Evolutionary conservation across 148 eudicot species (phyloP), one percentile per base, ranked within the genome.

Genomic region (Dysphania ambrosioides): DNA sequence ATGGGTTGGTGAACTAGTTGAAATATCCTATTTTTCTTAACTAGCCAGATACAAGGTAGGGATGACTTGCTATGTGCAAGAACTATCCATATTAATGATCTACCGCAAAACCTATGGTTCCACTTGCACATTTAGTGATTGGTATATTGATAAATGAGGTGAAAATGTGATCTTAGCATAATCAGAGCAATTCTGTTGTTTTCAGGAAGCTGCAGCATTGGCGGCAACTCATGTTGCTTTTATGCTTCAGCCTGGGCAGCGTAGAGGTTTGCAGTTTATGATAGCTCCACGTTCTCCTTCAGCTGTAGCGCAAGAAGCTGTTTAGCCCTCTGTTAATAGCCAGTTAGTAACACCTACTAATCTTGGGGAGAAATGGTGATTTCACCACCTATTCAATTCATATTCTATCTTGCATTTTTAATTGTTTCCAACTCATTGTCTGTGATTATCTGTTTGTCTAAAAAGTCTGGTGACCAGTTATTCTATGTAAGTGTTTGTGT

Each of bases 221-320:
- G 97, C 94, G 26, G 94, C 97, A 56, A 81, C 98, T 66, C 98
- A 89, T 69, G 90, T 91, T 70, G 94, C 97, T 30, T 84, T 93
- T 76, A 87, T 93, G 61, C 82, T 91, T 35, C 97, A 93, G 79
- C 86, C 98, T 26, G 89, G 95, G 34, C 88, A 87, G 67, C 82
- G 74, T 53, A 82, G 95, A 73, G 93, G 98, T 57, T 78, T 93
- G 35, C 94, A 87, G 30, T 88, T 91, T 60, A 82, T 88, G 23
- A 86, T 89, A 56, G 90, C 94, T 78, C 87, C 97, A 12, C 85
- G 71, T 64, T 81, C 80, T 38, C 82, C 85, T 31, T 26, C 68
- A 65, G 24, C 79, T 60, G 59, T 58, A 2, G 72, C 78, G 30
- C 82, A 81, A 49, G 82, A 84, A 81, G 47, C 73, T 59, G 87